Evolutionary conservation across 352 stramenopile species (phyloP), one percentile per base, ranked within the genome.

Genomic region (Globisporangium polare): DNA sequence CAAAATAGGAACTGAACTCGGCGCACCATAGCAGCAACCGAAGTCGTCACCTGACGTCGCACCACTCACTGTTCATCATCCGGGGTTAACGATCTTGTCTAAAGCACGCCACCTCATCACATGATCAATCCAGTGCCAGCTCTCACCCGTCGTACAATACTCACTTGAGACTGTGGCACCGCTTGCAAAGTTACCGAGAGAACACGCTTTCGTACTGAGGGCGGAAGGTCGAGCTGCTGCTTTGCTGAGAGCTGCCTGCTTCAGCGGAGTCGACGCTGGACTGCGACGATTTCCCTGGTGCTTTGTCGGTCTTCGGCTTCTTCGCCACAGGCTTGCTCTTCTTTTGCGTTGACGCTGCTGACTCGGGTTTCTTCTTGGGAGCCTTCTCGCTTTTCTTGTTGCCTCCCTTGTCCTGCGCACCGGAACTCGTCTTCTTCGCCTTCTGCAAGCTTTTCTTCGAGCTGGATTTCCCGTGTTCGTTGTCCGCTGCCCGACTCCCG

Each of bases 151-250:
- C 47, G 26, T 53, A 35, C 12, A 17, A 41, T 41, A 54, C 27
- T 54, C 41, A 54, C 49, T 35, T 9, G 47, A 35, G 26, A 17
- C 17, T 39, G 10, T 39, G 8, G 10, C 18, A 22, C 26, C 17
- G 41, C 8, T 29, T 31, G 8, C 29, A 24, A 2, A 41, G 42
- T 58, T 86, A 86, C 45, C 71, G 77, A 22, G 75, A 79, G 51
- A 88, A 91, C 3, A 89, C 72, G 54, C 67, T 89, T 62, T 91
- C 82, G 56, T 88, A 83, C 37, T 86, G 79, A 49, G 78, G 79
- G 24, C 76, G 74, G 43, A 79, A 90, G 5, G 50, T 6, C 0
- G 70, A 24, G 55, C 47, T 54, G 37, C 24, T 27, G 37, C 33
- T 27, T 8, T 22, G 43, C 27, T 58, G 51, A 17, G 37, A 53